Base-by-base conservation (phyloP, 768 basidiomycete species). In the Lactifluus pinguis region DNA sequence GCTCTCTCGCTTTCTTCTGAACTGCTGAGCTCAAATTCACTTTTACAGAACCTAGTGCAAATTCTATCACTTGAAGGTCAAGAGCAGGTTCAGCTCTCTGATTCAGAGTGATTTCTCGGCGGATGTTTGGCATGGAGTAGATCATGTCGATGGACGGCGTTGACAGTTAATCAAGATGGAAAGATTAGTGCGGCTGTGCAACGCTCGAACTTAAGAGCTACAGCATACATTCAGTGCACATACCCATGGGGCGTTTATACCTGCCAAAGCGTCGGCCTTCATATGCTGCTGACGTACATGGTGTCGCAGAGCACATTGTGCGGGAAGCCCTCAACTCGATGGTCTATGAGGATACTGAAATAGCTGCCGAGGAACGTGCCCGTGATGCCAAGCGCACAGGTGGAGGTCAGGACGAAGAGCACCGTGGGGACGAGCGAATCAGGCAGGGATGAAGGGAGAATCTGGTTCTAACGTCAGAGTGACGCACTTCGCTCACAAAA, bases 281-380 rank as follows among this genome's bases (percentile, higher is more conserved):
- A 7, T 6, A 93, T 94, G 69, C 88, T 92, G 9, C 95, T 95
- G 49, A 93, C 89, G 70, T 99, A 98, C 95, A 99, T 99, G 0
- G 95, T 95, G 72, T 97, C 87, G 21, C 83, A 78, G 45, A 95
- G 78, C 50, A 97, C 80, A 70, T 95, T 95, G 80, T 98, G 98
- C 0, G 95, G 95, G 78, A 99, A 99, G 21, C 89, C 87, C 68
- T 93, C 87, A 19, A 98, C 94, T 54, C 90, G 79, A 62, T 86
- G 79, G 68, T 92, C 85, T 92, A 88, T 93, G 64, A 90, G 73
- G 61, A 92, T 89, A 4, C 88, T 90, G 65, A 92, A 91, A 69
- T 91, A 91, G 69, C 88, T 88, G 1, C 76, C 89, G 49, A 92
- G 77, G 77, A 94, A 97, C 2, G 93, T 97, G 42, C 95, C 95